Base-by-base conservation (phyloP, 257 asterid species). In the Lycium ferocissimum region DNA sequence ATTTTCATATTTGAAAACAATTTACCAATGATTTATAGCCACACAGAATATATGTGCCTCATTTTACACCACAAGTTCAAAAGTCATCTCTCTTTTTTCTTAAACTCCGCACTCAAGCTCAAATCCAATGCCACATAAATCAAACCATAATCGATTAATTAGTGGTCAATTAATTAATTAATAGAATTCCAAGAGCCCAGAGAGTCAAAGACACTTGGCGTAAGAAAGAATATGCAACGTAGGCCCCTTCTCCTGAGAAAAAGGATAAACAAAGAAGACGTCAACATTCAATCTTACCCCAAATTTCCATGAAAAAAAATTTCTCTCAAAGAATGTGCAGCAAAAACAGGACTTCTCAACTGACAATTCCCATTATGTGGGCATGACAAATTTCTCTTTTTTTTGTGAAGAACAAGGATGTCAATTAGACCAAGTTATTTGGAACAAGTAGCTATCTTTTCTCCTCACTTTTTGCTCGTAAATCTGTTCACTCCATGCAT, bases 261-360 rank as follows among this genome's bases (percentile, higher is more conserved):
- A 7, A 22, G n/a, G 22, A 51, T 4, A 13, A 22, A 53, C 47
- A 17, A 76, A 78, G 82, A 53, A 26, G 26, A 54, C 40, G 82
- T 78, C 82, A 78, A 78, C 63, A 3, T 53, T 78, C 47, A 26
- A 73, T 73, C 49, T 78, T 78, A 0, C 17, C 82, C 65, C 47
- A 22, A 14, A 12, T 53, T 75, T 26, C 22, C 47, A 12, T 13
- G 3, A 12, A 22, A 26, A n/a, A n/a, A 37, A 8, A 9, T n/a
- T 2, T 62, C 20, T 75, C 43, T 45, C 80, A 72, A 53, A 76
- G 9, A 51, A 76, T 78, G 51, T 13, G 65, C 82, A 51, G 26
- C 26, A 53, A 76, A 76, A 76, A 26, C 65, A 76, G 82, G 81
- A 51, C 15, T 51, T 51, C 15, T 53, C 65, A 76, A 76, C 82